Evolutionary conservation across 2,329 filamentous ascomycete species (phyloP).

Genomic region (Claviceps arundinis): DNA sequence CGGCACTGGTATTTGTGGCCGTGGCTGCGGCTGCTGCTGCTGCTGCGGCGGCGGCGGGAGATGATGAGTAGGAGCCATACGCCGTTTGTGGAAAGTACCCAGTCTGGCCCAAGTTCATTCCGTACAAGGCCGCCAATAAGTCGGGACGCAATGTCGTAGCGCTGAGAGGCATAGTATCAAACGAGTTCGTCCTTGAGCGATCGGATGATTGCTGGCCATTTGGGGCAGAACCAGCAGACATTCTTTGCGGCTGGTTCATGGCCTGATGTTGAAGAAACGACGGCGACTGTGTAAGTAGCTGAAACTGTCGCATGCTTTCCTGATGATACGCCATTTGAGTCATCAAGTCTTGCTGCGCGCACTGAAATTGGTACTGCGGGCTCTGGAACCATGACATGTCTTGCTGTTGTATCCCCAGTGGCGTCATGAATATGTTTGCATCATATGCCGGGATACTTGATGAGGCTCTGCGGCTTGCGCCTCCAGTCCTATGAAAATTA

Average conservation of each 20-base stretch:
- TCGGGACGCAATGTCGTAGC: conserved; percentile 41
- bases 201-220: conserved; percentile 24
- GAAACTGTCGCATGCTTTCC: conserved; percentile 22
- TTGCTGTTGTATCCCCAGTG: conserved; percentile 29
- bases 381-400: conserved; percentile 38
- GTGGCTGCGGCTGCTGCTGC: conserved; percentile 27
- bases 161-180: conserved; percentile 47
- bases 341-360: conserved; percentile 25
- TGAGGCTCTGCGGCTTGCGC: conserved; percentile 37
- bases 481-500: conserved; percentile 18
- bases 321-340: conserved; percentile 27
- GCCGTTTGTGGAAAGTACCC: conserved; percentile 33
- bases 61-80: conserved; percentile 42
- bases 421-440: conserved; percentile 31
- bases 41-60: conserved; percentile 36
- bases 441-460: conserved; percentile 39
- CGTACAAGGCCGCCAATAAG: conserved; percentile 35
- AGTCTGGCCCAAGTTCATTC: conserved; percentile 25
- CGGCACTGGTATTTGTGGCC: conserved; percentile 24
- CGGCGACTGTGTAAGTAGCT: conserved; percentile 23
- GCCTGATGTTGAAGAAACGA: conserved; percentile 23
- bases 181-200: conserved; percentile 47
- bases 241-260: conserved; percentile 20
- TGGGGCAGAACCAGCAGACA: conserved; percentile 14
- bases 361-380: conserved; percentile 27